Conservation (phyloP, 148 eudicot species). For the Nepenthes gracilis region DNA sequence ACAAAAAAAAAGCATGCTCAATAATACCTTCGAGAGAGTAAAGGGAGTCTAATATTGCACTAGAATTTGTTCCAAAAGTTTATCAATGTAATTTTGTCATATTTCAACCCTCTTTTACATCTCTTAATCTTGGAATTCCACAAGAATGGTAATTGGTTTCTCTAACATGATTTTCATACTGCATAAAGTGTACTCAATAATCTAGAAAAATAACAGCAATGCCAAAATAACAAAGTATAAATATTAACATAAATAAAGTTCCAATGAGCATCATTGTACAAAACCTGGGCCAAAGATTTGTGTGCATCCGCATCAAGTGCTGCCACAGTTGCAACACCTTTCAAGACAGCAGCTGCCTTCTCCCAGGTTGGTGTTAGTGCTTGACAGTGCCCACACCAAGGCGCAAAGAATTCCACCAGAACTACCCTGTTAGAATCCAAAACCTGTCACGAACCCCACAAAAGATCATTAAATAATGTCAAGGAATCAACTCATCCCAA, state of each 20-base stretch:
- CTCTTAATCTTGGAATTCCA: too few relatives aligned
- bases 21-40: too few relatives aligned
- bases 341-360: conserved; percentile 71
- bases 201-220: neutral
- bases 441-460: conserved; percentile 37
- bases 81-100: too few relatives aligned
- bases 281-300: conserved; percentile 82
- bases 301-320: conserved; percentile 99
- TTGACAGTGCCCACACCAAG: conserved; percentile 98
- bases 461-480: neutral
- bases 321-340: conserved; percentile 91
- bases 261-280: neutral
- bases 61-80: too few relatives aligned
- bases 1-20: too few relatives aligned
- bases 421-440: conserved; percentile 75
- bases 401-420: conserved; percentile 87
- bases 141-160: too few relatives aligned
- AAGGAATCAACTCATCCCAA: neutral
- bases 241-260: neutral
- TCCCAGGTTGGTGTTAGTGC: conserved; percentile 91
- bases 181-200: too few relatives aligned
- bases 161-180: too few relatives aligned
- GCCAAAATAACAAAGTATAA: neutral
- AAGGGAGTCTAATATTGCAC: too few relatives aligned
- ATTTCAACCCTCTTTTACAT: too few relatives aligned